Base-by-base conservation (phyloP, 495 filamentous ascomycete species). In the Neurospora discreta region DNA sequence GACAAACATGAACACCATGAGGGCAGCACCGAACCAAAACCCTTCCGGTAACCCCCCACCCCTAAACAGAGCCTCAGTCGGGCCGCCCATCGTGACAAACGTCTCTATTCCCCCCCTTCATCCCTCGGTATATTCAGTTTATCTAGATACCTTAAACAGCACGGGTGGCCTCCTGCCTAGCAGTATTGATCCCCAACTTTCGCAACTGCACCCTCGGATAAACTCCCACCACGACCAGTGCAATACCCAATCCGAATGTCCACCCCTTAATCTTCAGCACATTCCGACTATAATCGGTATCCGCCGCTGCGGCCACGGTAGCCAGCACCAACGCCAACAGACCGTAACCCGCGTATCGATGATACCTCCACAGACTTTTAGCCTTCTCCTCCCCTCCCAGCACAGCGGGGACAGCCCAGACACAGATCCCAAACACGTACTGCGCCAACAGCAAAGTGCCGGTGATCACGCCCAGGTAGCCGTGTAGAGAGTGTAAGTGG, bases 361-460 rank as follows among this genome's bases (percentile, higher is more conserved):
- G 95, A 75, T 94, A 97, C 78, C 97, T 97, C 83, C 94, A 98
- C 40, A 95, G 74, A 42, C 81, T 83, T 85, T 94, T 96, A 39
- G 93, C 95, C 1, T 88, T 90, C 33, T 91, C 89, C 71, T 89
- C 89, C 73, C 92, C 89, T 23, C 94, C 94, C 72, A 93, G 92
- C 0, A 97, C 71, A 0, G 73, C 72, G 0, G 94, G 94, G 5
- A 87, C 75, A 70, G 87, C 93, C 82, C 89, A 97, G 78, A 93
- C 91, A 20, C 91, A 89, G 36, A 97, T 86, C 13, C 95, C 95
- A 71, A 95, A 86, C 1, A 88, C 42, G 38, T 91, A 90, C 79
- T 98, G 95, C 5, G 91, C 71, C 5, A 88, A 78, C 41, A 98
- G 82, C 40, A 90, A 68, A 68, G 89, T 86, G 76, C 92, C 92